Base-by-base conservation (phyloP, 352 stramenopile species). In the Pythium brassicae region DNA sequence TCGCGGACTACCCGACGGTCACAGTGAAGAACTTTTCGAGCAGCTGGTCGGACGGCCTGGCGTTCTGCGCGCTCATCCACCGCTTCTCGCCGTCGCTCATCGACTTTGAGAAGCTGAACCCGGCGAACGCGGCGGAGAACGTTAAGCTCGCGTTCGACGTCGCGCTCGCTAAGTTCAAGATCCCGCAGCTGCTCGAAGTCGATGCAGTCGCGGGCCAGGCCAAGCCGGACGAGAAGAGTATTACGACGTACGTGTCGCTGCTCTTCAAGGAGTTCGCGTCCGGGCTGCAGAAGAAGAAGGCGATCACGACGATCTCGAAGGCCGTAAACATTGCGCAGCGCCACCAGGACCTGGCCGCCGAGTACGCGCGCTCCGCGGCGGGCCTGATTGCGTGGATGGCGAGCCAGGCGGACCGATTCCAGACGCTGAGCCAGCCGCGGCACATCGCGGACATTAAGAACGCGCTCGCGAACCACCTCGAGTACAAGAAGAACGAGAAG, bases 181-280 rank as follows among this genome's bases (percentile, higher is more conserved):
- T 97, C 65, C 86, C 85, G 43, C 78, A 92, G 61, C 65, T 97
- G 46, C 67, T 97, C 5, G 87, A 96, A 60, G 83, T 93, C 23
- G 73, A 83, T 34, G 90, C 94, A 43, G 85, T 97, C 19, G 83
- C 84, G 7, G 87, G 86, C 51, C 76, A 82, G 23, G 74, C 68
- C 11, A 96, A 96, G 61, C 87, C 87, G 1, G 89, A 97, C 39
- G 89, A 97, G 50, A 97, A 97, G 76, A 93, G 78, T 65, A 94
- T 96, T 67, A 92, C 93, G 47, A 95, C 89, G 60, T 96, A 97
- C 62, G 85, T 97, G 23, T 92, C 83, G 29, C 68, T 96, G 47
- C 83, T 96, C 46, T 96, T 95, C 67, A 94, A 94, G 68, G 85
- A 95, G 66, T 97, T 97, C 54, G 89, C 88, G 2, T 92, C 83